phyloP scores from a whole-genome alignment of 441 rosid genomes.

The Pelargonium australe region DNA sequence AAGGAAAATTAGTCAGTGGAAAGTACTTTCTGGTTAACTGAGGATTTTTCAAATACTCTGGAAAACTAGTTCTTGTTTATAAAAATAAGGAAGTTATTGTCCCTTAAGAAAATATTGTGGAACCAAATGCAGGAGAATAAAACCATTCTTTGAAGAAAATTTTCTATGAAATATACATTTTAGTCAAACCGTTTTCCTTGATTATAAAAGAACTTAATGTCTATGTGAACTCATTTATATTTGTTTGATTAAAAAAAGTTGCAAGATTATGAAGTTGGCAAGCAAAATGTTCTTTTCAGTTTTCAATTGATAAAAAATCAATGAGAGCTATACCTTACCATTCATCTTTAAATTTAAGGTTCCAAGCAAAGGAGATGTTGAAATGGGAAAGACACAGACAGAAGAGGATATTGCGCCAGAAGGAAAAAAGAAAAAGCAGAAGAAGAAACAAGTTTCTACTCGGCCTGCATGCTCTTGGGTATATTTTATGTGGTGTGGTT shows the following conservation, averaged over 20 bases:
- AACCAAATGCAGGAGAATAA: too few species aligned
- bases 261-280: not conserved
- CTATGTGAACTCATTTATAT: not conserved
- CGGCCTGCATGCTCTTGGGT: constrained; percentile 53
- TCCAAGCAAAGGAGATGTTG: constrained; percentile 31
- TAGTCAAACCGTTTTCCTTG: not conserved
- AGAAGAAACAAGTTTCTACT: constrained; percentile 26
- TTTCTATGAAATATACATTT: not conserved
- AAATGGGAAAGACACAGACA: constrained; percentile 17
- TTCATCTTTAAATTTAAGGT: constrained; percentile 21
- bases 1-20: too few species aligned
- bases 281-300: not conserved
- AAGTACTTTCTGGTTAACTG: too few species aligned
- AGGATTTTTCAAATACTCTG: too few species aligned
- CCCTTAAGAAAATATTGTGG: too few species aligned
- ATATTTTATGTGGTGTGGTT: constrained; percentile 41
- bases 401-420: constrained; percentile 24
- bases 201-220: not conserved
- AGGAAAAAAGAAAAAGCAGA: constrained; percentile 33
- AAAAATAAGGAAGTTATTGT: too few species aligned
- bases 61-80: too few species aligned
- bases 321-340: not conserved
- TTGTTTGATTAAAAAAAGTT: not conserved
- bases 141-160: not conserved
- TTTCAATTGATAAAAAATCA: not conserved